Percentiles rank a stretch among this genome's conserved stretches.
Conservation (phyloP, 1,284 basidiomycete genomes). For the Trametes sp. region DNA sequence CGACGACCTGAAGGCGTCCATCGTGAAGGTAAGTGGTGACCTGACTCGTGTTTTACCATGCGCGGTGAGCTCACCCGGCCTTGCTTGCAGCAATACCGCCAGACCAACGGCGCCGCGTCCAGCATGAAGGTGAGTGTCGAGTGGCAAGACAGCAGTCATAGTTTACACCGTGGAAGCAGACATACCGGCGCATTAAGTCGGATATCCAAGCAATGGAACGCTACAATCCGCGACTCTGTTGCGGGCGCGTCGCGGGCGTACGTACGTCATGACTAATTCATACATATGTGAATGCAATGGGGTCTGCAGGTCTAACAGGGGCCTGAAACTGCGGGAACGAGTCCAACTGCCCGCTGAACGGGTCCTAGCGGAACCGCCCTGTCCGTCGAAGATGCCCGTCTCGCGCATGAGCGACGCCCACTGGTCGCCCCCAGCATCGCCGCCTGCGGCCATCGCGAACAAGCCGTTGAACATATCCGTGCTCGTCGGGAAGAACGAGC, state of each 20-base stretch:
- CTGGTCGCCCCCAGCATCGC: constrained; percentile 36
- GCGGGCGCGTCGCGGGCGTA: no score
- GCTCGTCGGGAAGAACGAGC: constrained; percentile 17
- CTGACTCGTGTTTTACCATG: background rate
- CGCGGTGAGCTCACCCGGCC: background rate
- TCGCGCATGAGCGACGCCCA: constrained; percentile 44
- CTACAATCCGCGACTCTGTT: no score
- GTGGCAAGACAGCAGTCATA: no score
- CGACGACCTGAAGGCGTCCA: constrained; percentile 49
- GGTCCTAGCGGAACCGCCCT: constrained; percentile 22
- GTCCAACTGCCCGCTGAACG: constrained; percentile 6
- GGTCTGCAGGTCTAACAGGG: no score
- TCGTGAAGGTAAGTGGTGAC: constrained; percentile 48
- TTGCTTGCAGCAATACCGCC: constrained; percentile 50
- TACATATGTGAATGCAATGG: no score
- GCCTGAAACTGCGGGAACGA: constrained; percentile 13
- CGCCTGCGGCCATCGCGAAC: constrained; percentile 31
- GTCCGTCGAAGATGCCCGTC: constrained; percentile 38
- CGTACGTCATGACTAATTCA: no score
- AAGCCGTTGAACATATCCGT: constrained; percentile 11
- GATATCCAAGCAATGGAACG: no score
- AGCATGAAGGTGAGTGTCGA: constrained; percentile 54
- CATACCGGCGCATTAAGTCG: no score
- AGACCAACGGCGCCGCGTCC: constrained; percentile 47
- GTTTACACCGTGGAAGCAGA: no score